Evolutionary conservation across 2,329 filamentous ascomycete genomes (phyloP), one percentile per base, ranked within the genome.

Genomic region (Pseudogymnoascus sp.): DNA sequence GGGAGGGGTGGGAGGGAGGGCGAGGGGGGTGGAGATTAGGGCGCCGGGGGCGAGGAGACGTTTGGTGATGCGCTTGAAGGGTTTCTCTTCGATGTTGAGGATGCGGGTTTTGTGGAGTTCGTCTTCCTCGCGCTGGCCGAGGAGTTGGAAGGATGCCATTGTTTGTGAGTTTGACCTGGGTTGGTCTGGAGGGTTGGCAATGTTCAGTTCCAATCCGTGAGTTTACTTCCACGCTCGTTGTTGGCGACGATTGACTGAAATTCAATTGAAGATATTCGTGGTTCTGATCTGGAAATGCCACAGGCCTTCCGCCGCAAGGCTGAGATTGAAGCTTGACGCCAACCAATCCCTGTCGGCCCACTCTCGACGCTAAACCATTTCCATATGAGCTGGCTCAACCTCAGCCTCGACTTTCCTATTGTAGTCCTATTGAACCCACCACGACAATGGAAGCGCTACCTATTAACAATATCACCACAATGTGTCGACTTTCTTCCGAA

Each of bases 71-170:
- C 93, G 88, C 75, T 91, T 91, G 79, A 96, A 97, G 0, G 92
- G 91, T 64, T 92, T 92, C 73, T 96, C 91, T 79, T 97, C 93
- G 66, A 97, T 88, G 67, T 90, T 90, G 39, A 97, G 83, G 3
- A 97, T 88, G 45, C 93, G 90, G 31, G 84, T 83, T 72, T 93
- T 93, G 79, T 97, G 93, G 39, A 97, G 86, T 67, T 91, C 87
- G 74, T 91, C 88, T 77, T 92, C 89, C 68, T 91, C 88, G 67
- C 83, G 81, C 69, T 89, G 88, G 63, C 91, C 87, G 60, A 96
- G 80, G 59, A 93, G 79, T 51, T 83, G 81, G 79, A 87, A 92
- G 3, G 73, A 77, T 62, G 78, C 73, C 83, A 85, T 85, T 59
- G 75, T 61, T 60, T 8, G 36, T 18, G 18, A n/a, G 21, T 57